Base-by-base conservation (phyloP, 2,329 filamentous ascomycete species). In the Diaporthe sp. region DNA sequence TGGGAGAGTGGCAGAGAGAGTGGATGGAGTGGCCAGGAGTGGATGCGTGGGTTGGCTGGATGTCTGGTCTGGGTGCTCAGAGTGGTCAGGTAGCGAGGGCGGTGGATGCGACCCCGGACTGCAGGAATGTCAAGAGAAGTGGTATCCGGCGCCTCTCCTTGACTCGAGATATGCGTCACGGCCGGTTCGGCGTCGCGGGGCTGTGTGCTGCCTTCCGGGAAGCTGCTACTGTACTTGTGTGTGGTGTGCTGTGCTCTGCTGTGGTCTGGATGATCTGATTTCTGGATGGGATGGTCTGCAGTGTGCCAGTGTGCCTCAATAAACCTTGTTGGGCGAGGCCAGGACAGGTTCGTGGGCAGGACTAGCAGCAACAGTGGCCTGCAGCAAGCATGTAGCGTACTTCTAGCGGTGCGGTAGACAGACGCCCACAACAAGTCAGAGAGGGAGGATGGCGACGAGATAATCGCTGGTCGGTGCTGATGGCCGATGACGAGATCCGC, bases 51-150 rank as follows among this genome's bases (percentile, higher is more conserved):
- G 55, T 3, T 58, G 55, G 4, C 33, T 42, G n/a, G 57, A 38
- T 61, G 58, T 25, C 40, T 60, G 57, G 35, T 38, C 35, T 38
- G 35, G 35, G 28, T 50, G n/a, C n/a, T n/a, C n/a, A n/a, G 42
- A 9, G 61, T 66, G 61, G 42, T 38, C 60, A 66, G 60, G 60
- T 45, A 60, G 38, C 58, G 42, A 67, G 64, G 45, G 45, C 45
- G 33, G 33, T 54, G 64, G 64, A 68, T 68, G 64, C 47, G 47
- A 54, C 64, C 64, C 64, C 64, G 64, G 64, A 68, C 64, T 68
- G 64, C 64, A 54, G 47, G 8, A 54, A 68, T 54, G 64, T 68
- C 64, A 68, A 68, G 64, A 54, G 13, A 38, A 52, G 64, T 68
- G 64, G 64, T 68, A 68, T 68, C 33, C 47, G 47, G 33, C 47